Percentiles rank a stretch among this genome's conserved stretches.
These are phyloP conservation scores for Ceriops decandra DNA, from an alignment of 345 rosid genomes.

Conservation along the genomic window DNA sequence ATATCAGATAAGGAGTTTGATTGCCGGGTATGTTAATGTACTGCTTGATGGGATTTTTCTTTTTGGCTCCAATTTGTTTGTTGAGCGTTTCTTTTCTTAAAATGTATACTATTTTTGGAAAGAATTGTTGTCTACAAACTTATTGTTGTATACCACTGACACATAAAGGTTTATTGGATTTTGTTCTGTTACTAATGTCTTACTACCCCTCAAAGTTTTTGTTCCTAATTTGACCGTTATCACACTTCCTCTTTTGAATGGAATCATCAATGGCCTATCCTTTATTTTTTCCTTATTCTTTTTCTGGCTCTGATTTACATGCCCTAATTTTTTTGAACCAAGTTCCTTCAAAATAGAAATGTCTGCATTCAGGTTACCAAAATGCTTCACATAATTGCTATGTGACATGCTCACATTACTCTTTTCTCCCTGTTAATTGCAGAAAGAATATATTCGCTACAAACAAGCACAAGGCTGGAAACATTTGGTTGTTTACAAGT, in stretches of 20 bases:
- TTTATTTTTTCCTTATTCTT: background rate
- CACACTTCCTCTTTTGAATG: too few species aligned
- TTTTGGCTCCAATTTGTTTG: background rate
- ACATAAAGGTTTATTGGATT: too few species aligned
- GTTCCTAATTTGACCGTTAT: too few species aligned
- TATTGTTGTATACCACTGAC: too few species aligned
- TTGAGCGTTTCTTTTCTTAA: too few species aligned
- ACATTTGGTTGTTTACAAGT: conserved; percentile 56
- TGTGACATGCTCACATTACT: background rate
- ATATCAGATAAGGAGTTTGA: conserved; percentile 35
- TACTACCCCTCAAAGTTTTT: too few species aligned
- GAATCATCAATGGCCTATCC: too few species aligned
- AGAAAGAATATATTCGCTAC: conserved; percentile 57
- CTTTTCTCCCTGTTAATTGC: conserved; percentile 16
- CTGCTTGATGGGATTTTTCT: background rate
- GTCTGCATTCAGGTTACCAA: background rate
- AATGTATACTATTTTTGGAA: too few species aligned
- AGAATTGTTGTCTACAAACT: too few species aligned
- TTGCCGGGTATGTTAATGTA: conserved; percentile 37
- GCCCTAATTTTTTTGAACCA: too few species aligned
- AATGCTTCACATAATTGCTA: background rate
- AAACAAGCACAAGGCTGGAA: conserved; percentile 49
- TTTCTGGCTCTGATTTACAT: background rate
- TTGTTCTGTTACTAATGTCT: too few species aligned
- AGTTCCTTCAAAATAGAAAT: background rate